These are phyloP conservation scores for Fusarium guadeloupense DNA, from an alignment of 2,329 filamentous ascomycete species.

Conservation along the genomic window DNA sequence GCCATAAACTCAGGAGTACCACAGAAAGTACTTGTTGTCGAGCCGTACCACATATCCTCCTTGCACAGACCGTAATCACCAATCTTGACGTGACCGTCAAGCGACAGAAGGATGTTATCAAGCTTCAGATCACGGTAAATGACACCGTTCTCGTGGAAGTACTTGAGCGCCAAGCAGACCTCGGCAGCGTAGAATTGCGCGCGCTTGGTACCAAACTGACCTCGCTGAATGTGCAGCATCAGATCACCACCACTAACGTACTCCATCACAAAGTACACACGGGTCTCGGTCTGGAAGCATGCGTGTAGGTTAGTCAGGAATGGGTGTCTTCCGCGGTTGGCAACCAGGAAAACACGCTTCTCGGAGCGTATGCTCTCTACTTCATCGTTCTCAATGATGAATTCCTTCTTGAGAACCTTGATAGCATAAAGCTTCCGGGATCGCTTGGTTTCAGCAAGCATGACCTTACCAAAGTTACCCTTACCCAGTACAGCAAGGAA, in stretches of 20 bases:
- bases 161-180: constrained; percentile 95
- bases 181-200: constrained; percentile 99
- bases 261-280: constrained; percentile 99
- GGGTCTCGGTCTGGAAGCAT: constrained; percentile 98
- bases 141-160: constrained; percentile 99
- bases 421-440: constrained; percentile 94
- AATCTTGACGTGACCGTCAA: constrained; percentile 98
- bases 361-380: constrained; percentile 98
- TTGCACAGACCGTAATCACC: constrained; percentile 99
- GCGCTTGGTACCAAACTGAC: constrained; percentile 93
- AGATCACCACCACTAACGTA: constrained; percentile 98
- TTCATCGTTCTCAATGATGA: constrained; percentile 99
- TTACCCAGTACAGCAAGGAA: constrained; percentile 98
- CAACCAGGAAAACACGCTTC: constrained; percentile 96
- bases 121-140: constrained; percentile 98
- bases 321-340: constrained; percentile 95
- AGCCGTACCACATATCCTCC: constrained; percentile 99
- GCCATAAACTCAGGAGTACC: constrained; percentile 99
- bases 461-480: constrained; percentile 99
- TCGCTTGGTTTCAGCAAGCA: constrained; percentile 96
- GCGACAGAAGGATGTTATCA: constrained; percentile 87
- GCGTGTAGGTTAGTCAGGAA: constrained; percentile 96
- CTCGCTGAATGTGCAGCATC: constrained; percentile 98
- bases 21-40: constrained; percentile 96
- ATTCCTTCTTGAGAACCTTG: constrained; percentile 99